Evolutionary conservation across 495 filamentous ascomycete species (phyloP).

Genomic region (Penicillium lagena): DNA sequence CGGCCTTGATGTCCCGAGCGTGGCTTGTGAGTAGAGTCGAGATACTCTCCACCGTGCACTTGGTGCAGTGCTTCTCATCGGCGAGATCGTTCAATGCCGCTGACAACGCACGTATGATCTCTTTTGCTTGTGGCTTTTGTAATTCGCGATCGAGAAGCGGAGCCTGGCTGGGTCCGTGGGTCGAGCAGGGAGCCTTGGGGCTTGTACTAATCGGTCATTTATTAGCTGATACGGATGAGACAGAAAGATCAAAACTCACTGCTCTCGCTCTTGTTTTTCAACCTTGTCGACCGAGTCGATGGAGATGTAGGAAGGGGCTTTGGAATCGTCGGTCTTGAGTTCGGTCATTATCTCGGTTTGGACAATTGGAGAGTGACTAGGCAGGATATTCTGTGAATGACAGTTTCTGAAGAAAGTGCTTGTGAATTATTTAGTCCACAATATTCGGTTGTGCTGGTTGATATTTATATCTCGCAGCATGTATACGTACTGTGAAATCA

Average conservation of each 20-base stretch:
- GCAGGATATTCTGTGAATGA: too few species aligned
- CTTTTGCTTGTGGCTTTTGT: slow-evolving; percentile 2
- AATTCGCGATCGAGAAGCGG: slow-evolving; percentile 8
- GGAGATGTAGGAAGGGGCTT: too few species aligned
- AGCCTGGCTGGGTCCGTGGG: slow-evolving; percentile 8
- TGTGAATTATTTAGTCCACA: too few species aligned
- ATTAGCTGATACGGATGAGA: neutral
- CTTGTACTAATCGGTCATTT: neutral
- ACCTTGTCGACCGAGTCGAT: too few species aligned
- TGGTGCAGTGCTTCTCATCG: slow-evolving; percentile 10
- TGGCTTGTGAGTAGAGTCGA: slow-evolving; percentile 6
- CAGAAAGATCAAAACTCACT: too few species aligned
- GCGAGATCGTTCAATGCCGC: slow-evolving; percentile 6
- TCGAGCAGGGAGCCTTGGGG: slow-evolving; percentile 1
- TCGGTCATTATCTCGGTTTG: too few species aligned
- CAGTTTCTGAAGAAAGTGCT: too few species aligned
- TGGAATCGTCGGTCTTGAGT: too few species aligned
- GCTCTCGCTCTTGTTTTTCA: too few species aligned
- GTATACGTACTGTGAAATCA: neutral
- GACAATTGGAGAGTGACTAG: too few species aligned
- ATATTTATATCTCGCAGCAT: neutral
- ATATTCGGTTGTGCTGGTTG: too few species aligned
- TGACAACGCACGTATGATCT: slow-evolving; percentile 1
- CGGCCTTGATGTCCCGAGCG: slow-evolving; percentile 4
- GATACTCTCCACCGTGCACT: slow-evolving; percentile 9